Evolutionary conservation across 2,329 filamentous ascomycete genomes (phyloP).

Genomic region (Chalara sp.): DNA sequence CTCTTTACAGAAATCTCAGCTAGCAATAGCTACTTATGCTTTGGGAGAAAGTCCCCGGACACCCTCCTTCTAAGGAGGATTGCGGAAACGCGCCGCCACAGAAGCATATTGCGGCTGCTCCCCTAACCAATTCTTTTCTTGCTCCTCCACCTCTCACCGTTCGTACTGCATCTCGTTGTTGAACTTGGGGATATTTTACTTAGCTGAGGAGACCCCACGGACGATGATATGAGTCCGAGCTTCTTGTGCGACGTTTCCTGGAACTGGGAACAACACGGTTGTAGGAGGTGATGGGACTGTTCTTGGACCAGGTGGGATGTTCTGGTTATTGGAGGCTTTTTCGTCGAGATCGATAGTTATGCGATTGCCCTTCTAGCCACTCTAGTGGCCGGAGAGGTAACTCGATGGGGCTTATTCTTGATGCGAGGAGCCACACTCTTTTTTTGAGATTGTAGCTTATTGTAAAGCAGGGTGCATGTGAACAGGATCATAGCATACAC

Average conservation of each 20-base stretch:
- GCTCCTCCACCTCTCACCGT: constrained; percentile 30
- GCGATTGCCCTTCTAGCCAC: constrained; percentile 69
- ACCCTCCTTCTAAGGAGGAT: constrained; percentile 47
- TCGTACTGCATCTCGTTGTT: constrained; percentile 24
- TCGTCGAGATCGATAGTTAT: constrained; percentile 98
- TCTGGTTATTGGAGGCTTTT: constrained; percentile 53
- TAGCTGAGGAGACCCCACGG: constrained; percentile 47
- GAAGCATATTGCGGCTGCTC: constrained; percentile 88
- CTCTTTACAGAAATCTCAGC: constrained; percentile 33
- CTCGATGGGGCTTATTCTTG: constrained; percentile 99
- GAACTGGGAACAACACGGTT: constrained; percentile 9
- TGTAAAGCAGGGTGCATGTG: constrained; percentile 37
- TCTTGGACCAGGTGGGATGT: constrained; percentile 33
- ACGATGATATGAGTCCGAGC: constrained; percentile 88
- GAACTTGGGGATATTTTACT: constrained; percentile 22
- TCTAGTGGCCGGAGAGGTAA: constrained; percentile 55
- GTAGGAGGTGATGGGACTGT: constrained; percentile 35
- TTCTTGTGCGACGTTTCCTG: constrained; percentile 31
- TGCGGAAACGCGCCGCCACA: constrained; percentile 99
- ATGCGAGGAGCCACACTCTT: constrained; percentile 70
- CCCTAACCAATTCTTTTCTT: constrained; percentile 49
- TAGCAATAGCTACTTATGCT: constrained; percentile 47
- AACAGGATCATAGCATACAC: constrained; percentile 14
- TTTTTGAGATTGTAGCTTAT: constrained; percentile 49
- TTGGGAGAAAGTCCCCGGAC: constrained; percentile 99